These are phyloP conservation scores for Xylaria sp. DNA, from an alignment of 2,329 filamentous ascomycete species.

Conservation along the genomic window DNA sequence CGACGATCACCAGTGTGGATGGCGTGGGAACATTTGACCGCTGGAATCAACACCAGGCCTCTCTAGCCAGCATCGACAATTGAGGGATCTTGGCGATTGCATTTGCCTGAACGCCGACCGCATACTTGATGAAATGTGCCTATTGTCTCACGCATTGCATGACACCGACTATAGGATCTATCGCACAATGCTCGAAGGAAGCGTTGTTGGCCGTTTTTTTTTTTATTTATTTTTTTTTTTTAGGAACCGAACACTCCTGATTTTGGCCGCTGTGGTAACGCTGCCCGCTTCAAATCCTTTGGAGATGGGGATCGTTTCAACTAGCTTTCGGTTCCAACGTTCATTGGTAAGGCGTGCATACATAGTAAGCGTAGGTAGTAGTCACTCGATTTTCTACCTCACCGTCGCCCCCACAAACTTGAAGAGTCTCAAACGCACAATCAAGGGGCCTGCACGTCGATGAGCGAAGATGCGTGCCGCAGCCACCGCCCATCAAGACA, in stretches of 20 bases:
- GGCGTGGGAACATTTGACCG: not conserved
- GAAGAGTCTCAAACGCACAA: not conserved
- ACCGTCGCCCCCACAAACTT: not conserved
- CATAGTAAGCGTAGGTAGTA: not conserved
- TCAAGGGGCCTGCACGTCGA: conserved; percentile 21
- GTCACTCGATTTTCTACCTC: not conserved
- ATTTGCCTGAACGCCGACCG: too few species aligned
- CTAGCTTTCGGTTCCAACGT: not conserved
- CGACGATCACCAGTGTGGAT: not conserved
- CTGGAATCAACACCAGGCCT: not conserved
- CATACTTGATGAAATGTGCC: too few species aligned
- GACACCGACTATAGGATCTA: too few species aligned
- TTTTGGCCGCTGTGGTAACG: too few species aligned
- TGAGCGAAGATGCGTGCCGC: conserved; percentile 14
- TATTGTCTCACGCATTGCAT: too few species aligned
- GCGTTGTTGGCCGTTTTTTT: too few species aligned
- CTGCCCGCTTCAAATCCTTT: conserved; percentile 1
- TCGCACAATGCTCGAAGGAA: too few species aligned
- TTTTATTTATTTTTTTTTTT: too few species aligned
- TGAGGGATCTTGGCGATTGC: too few species aligned
- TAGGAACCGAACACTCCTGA: too few species aligned
- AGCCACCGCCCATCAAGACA: not conserved
- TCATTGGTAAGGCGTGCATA: not conserved
- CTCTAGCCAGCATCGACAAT: too few species aligned
- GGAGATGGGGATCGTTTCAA: not conserved